Evolutionary conservation across 371 early-diverging fungal species (phyloP).

Genomic region (Synchytrium microbalum): DNA sequence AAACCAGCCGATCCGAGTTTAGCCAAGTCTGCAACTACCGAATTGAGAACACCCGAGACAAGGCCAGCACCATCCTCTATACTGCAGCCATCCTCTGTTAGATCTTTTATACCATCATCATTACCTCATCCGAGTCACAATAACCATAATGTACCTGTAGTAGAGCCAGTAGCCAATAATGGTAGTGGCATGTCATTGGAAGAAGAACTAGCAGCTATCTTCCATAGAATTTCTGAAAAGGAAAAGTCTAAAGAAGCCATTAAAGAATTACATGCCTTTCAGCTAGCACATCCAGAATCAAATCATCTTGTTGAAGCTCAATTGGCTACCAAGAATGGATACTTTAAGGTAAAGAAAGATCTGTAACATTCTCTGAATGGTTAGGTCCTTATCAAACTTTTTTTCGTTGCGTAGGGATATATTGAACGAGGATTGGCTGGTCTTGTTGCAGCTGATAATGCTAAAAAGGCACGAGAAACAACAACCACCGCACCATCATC

Average conservation of each 20-base stretch:
- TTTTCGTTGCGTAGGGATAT: no score
- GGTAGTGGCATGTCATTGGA: constrained; percentile 10
- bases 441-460: background rate
- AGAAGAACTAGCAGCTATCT: constrained; percentile 52
- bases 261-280: constrained; percentile 65
- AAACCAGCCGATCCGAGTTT: background rate
- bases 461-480: no score
- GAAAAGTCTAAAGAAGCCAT: constrained; percentile 74
- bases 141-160: background rate
- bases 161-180: background rate
- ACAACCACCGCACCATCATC: no score
- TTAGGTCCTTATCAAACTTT: no score
- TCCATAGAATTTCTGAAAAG: constrained; percentile 61
- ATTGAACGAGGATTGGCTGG: constrained; percentile 47
- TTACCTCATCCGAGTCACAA: background rate
- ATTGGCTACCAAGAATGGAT: constrained; percentile 54
- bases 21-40: background rate
- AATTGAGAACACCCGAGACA: background rate
- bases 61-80: background rate
- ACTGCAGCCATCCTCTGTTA: background rate
- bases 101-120: background rate
- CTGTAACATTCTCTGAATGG: no score
- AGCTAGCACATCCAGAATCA: constrained; percentile 46
- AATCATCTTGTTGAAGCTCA: constrained; percentile 49
- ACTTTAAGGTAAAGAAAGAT: no score